Evolutionary conservation across 805 yeast species (phyloP).

Genomic region (Candida tallmaniae): DNA sequence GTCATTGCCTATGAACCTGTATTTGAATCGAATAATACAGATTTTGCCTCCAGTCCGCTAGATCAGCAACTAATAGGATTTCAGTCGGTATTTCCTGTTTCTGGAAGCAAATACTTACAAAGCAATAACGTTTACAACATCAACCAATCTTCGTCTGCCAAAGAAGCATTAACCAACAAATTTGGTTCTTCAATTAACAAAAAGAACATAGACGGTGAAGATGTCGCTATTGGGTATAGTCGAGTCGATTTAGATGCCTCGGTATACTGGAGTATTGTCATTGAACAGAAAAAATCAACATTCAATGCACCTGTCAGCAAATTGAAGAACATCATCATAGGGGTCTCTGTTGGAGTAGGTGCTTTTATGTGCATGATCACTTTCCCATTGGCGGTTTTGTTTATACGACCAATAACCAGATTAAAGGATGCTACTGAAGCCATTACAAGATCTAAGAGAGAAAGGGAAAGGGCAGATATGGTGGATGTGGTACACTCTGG

Average conservation of each 20-base stretch:
- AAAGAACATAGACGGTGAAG: slow-evolving; percentile 16
- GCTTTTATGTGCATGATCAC: slow-evolving; percentile 71
- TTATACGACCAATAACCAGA: slow-evolving; percentile 76
- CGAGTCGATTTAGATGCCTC: slow-evolving; percentile 27
- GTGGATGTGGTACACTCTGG: neutral
- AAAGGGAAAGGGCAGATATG: slow-evolving; percentile 13
- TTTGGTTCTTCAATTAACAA: slow-evolving; percentile 28
- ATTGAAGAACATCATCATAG: slow-evolving; percentile 65
- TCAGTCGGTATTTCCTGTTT: slow-evolving; percentile 28
- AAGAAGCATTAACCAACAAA: slow-evolving; percentile 20
- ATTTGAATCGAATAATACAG: slow-evolving; percentile 23
- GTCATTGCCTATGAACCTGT: slow-evolving; percentile 31
- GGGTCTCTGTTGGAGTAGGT: slow-evolving; percentile 76
- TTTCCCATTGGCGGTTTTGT: slow-evolving; percentile 77
- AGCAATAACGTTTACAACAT: slow-evolving; percentile 24
- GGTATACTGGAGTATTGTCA: slow-evolving; percentile 64
- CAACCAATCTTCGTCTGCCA: slow-evolving; percentile 22
- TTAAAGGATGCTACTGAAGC: slow-evolving; percentile 80
- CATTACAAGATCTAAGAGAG: slow-evolving; percentile 43
- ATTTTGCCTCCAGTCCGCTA: slow-evolving; percentile 30
- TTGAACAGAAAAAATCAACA: slow-evolving; percentile 55
- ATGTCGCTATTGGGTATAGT: slow-evolving; percentile 33
- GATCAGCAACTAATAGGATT: slow-evolving; percentile 45
- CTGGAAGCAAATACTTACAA: slow-evolving; percentile 6
- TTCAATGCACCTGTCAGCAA: slow-evolving; percentile 62